Percentiles rank a stretch among this genome's conserved stretches.
Evolutionary conservation across 192 early-diverging fungal species (phyloP).

Genomic region (Backusella macrospora): DNA sequence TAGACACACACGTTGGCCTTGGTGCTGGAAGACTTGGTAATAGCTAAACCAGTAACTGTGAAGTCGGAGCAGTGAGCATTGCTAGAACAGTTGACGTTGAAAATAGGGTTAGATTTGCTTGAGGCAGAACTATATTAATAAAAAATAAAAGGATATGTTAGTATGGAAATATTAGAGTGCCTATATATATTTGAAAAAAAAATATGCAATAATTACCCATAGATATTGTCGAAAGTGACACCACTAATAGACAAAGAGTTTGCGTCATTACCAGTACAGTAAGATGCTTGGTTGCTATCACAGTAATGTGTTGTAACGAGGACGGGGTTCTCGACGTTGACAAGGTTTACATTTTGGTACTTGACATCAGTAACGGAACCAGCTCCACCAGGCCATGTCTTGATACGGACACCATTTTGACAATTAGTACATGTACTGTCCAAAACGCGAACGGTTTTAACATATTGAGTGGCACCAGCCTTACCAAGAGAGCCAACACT

Average conservation of each 20-base stretch:
- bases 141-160: not conserved
- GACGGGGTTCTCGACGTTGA: too few species aligned
- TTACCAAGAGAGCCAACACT: conserved; percentile 26
- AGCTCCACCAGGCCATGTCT: too few species aligned
- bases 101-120: not conserved
- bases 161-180: not conserved
- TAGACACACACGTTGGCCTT: conserved; percentile 16
- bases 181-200: not conserved
- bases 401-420: too few species aligned
- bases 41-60: conserved; percentile 7
- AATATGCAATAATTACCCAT: too few species aligned
- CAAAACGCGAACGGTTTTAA: too few species aligned
- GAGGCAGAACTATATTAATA: conserved; percentile 5
- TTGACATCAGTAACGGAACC: too few species aligned
- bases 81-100: conserved; percentile 28
- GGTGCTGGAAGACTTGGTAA: conserved; percentile 8
- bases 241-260: conserved; percentile 41
- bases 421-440: too few species aligned
- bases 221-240: conserved; percentile 44
- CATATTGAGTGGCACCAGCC: conserved; percentile 26
- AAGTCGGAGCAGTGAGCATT: conserved; percentile 25
- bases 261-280: conserved; percentile 40
- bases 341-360: too few species aligned
- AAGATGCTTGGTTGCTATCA: conserved; percentile 35
- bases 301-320: too few species aligned